A percentile compares a stretch with the other conserved stretches of the same genome.
Evolutionary conservation across 169 alveolate species (phyloP).

Genomic region (Eimeria maxima): DNA sequence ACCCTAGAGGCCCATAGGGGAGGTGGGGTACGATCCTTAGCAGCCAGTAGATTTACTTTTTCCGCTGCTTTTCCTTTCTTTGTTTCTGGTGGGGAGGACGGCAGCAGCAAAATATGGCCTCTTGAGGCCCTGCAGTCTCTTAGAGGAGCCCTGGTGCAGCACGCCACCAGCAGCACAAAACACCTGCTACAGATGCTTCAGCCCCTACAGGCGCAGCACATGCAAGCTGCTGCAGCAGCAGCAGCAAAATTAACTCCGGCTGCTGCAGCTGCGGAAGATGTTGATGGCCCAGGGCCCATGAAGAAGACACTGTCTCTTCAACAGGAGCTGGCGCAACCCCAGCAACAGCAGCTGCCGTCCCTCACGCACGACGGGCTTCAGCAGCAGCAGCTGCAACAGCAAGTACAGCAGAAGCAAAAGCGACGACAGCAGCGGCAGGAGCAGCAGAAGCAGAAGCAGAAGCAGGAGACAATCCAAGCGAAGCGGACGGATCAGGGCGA

Average conservation of each 20-base stretch:
- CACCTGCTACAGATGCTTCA: slow-evolving; percentile 54
- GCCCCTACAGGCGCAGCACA: background rate
- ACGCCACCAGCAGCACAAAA: slow-evolving; percentile 23
- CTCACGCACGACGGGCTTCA: too few species aligned
- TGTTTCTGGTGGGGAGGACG: slow-evolving; percentile 75
- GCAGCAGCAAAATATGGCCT: slow-evolving; percentile 64
- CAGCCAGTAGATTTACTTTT: background rate
- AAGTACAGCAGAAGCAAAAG: background rate
- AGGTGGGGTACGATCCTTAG: slow-evolving; percentile 68
- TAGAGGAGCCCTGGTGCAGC: slow-evolving; percentile 10
- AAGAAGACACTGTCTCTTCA: background rate
- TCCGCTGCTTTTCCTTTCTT: too few species aligned
- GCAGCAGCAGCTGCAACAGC: background rate
- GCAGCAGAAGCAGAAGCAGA: slow-evolving; percentile 10
- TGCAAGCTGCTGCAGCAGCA: slow-evolving; percentile 8
- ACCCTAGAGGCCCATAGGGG: slow-evolving; percentile 76
- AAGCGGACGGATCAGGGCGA: background rate
- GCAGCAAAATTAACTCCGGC: too few species aligned
- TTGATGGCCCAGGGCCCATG: background rate
- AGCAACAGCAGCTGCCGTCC: background rate
- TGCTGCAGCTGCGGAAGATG: background rate
- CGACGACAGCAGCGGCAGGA: background rate
- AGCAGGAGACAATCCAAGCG: background rate
- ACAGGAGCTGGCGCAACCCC: background rate
- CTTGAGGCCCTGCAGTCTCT: slow-evolving; percentile 22